These are phyloP conservation scores for Discostella stelligeroides DNA, from an alignment of 108 stramenopile genomes.

Conservation along the genomic window DNA sequence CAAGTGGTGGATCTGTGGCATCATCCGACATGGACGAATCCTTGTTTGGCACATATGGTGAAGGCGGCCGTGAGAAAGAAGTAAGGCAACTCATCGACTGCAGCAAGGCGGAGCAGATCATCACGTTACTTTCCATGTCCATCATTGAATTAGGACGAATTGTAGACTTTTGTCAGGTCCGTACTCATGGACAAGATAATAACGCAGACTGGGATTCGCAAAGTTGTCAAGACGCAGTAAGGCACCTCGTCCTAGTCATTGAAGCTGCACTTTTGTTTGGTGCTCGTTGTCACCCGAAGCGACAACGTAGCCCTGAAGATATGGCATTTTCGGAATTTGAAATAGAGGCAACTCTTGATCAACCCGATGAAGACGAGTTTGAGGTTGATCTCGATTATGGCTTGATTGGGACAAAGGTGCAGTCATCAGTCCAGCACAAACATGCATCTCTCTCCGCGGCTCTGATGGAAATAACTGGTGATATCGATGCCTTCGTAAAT, in stretches of 20 bases:
- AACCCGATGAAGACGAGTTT: constrained; percentile 41
- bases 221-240: constrained; percentile 58
- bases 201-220: constrained; percentile 70
- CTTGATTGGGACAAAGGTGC: constrained; percentile 19
- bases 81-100: constrained; percentile 18
- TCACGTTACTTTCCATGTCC: constrained; percentile 58
- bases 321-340: constrained; percentile 43
- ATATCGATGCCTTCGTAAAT: constrained; percentile 75
- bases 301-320: constrained; percentile 13
- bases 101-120: constrained; percentile 46
- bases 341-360: constrained; percentile 37
- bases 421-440: constrained; percentile 12
- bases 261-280: constrained; percentile 79
- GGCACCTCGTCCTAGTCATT: constrained; percentile 73
- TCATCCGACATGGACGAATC: constrained; percentile 30
- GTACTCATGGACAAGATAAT: constrained; percentile 46
- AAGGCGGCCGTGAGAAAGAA: constrained; percentile 9
- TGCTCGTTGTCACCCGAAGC: constrained; percentile 50
- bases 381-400: constrained; percentile 46
- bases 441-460: constrained; percentile 55
- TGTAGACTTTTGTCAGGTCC: constrained; percentile 59
- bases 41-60: constrained; percentile 26
- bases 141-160: constrained; percentile 63
- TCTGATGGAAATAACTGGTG: constrained; percentile 83
- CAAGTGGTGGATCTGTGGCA: constrained; percentile 39